These are phyloP conservation scores for Hexamita inflata DNA, from an alignment of 208 protist species.

Conservation along the genomic window DNA sequence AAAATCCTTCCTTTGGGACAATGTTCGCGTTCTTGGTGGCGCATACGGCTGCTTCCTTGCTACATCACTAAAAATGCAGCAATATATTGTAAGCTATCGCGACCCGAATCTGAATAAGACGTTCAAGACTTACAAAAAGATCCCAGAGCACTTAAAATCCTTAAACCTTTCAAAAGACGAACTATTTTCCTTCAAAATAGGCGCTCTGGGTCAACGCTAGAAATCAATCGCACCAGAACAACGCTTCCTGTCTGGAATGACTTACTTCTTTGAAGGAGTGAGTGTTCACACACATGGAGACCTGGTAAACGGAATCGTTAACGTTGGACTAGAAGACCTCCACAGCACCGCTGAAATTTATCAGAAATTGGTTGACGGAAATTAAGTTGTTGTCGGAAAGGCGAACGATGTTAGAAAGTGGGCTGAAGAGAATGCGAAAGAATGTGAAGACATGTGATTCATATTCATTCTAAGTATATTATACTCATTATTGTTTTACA, in stretches of 20 bases:
- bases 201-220: not conserved
- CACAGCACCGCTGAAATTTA: not conserved
- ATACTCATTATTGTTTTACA: no score
- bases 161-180: not conserved
- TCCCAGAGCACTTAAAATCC: not conserved
- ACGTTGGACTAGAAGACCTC: not conserved
- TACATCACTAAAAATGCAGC: not conserved
- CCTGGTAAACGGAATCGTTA: not conserved
- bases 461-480: no score
- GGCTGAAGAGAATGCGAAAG: not conserved
- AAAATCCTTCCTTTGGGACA: not conserved
- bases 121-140: not conserved
- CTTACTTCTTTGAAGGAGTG: not conserved
- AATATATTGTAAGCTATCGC: not conserved
- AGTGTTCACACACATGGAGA: not conserved
- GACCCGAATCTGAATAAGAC: not conserved
- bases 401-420: not conserved
- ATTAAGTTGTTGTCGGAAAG: constrained; percentile 5
- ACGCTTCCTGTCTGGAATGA: not conserved
- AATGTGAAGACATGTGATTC: no score
- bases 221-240: not conserved
- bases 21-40: not conserved
- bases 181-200: constrained; percentile 11
- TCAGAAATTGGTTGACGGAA: not conserved
- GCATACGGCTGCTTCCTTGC: constrained; percentile 14